phyloP scores from a whole-genome alignment of 2,329 filamentous ascomycete species.

The Talaromyces sp. region DNA sequence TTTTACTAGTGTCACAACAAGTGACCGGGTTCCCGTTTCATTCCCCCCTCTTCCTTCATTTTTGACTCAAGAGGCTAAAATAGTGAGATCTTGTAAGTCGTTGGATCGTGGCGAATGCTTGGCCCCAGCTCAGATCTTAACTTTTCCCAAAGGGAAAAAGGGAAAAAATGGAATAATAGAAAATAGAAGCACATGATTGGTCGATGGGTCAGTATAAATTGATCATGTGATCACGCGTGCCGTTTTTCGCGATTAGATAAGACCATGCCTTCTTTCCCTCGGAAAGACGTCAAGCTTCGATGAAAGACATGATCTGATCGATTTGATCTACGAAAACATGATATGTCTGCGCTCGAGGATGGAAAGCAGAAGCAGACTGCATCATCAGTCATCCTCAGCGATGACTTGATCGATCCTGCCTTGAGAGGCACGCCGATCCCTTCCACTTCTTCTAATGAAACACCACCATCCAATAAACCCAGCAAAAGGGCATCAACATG shows the following conservation, averaged over 20 bases:
- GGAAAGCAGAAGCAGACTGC: background rate
- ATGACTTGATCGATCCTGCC: conserved; percentile 13
- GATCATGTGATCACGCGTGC: conserved; percentile 19
- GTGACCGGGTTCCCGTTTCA: background rate
- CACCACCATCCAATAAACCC: background rate
- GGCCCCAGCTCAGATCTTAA: background rate
- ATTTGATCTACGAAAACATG: background rate
- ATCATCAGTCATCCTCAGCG: background rate
- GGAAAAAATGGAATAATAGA: too few species aligned
- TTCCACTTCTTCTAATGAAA: background rate
- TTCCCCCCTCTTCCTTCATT: background rate
- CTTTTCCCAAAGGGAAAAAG: too few species aligned
- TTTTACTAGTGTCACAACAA: background rate
- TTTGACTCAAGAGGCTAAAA: background rate
- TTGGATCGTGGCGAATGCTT: background rate
- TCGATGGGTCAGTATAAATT: background rate
- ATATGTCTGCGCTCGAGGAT: background rate
- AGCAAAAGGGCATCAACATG: background rate
- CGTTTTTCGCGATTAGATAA: conserved; percentile 8
- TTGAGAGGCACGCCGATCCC: background rate
- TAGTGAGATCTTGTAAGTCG: background rate
- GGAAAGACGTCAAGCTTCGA: background rate
- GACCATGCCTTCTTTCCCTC: background rate
- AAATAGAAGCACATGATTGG: background rate
- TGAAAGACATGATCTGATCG: background rate